Evolutionary conservation across 2,329 filamentous ascomycete genomes (phyloP).

Genomic region (Corinectria fuckeliana): DNA sequence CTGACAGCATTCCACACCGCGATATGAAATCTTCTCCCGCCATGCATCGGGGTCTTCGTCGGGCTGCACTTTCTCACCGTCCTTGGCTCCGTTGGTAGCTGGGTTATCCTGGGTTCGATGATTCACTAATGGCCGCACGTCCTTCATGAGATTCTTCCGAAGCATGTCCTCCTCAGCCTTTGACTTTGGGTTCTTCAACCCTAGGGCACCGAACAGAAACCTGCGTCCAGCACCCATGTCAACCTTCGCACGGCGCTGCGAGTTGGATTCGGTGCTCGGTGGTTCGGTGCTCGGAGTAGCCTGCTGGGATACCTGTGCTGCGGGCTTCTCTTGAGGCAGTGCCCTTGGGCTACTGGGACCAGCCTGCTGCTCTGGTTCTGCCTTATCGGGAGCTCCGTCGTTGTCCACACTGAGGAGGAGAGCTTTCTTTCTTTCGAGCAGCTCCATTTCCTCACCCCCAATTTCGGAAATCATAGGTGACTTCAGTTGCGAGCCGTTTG

Average conservation of each 20-base stretch:
- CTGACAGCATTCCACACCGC: slow-evolving; percentile 85
- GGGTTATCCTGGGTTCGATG: slow-evolving; percentile 38
- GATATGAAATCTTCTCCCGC: slow-evolving; percentile 75
- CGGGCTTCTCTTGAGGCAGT: slow-evolving; percentile 4
- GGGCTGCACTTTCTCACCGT: slow-evolving; percentile 16
- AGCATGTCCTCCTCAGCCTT: slow-evolving; percentile 72
- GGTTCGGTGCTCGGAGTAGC: slow-evolving; percentile 8
- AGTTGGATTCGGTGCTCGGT: slow-evolving; percentile 8
- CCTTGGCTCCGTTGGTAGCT: slow-evolving; percentile 9
- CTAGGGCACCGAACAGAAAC: slow-evolving; percentile 75
- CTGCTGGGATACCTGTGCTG: slow-evolving; percentile 3
- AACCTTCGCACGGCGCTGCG: slow-evolving; percentile 34
- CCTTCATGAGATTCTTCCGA: slow-evolving; percentile 64
- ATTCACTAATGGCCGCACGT: slow-evolving; percentile 52
- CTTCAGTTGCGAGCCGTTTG: slow-evolving; percentile 27
- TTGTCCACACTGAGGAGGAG: slow-evolving; percentile 43
- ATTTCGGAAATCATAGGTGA: slow-evolving; percentile 18
- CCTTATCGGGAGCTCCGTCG: slow-evolving; percentile 19
- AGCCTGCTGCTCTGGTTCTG: slow-evolving; percentile 5
- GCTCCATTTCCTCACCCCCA: slow-evolving; percentile 33
- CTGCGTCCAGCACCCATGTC: slow-evolving; percentile 68
- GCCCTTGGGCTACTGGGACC: slow-evolving; percentile 5
- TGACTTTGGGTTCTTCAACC: slow-evolving; percentile 70
- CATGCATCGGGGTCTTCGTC: slow-evolving; percentile 67
- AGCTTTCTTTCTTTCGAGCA: slow-evolving; percentile 49